Base-by-base conservation (phyloP, 2,329 filamentous ascomycete species). In the Pseudocercospora fijiensis region DNA sequence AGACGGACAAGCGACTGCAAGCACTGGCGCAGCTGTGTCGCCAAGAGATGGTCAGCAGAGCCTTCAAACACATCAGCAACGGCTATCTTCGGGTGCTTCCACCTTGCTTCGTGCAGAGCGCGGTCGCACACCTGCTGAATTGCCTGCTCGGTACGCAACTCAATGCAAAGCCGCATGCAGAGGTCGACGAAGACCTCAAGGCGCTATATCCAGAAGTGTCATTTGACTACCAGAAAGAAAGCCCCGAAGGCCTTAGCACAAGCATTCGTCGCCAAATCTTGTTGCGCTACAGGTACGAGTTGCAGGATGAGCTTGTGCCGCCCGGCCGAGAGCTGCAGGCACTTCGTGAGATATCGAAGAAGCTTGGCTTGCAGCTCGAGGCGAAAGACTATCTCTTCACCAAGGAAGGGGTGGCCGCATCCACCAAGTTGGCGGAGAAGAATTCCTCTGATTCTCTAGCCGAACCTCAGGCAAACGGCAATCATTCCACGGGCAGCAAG, bases 11-110 rank as follows among this genome's bases (percentile, higher is more conserved):
- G 60, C 88, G 91, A 66, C 83, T 98, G 24, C 82, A 88, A 70
- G 92, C 92, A 66, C 83, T 99, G 71, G 88, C 86, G 68, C 86
- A 88, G 62, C 85, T 99, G 41, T 86, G 90, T 65, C 78, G 91
- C 47, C 94, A 96, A 75, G 95, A 99, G 78, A 98, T 98, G 90
- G 85, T 98, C 69, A 85, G 91, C n/a, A 88, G 95, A 81, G 88
- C 90, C 4, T 97, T 98, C 85, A 99, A 99, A 85, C 94, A 99
- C 78, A 83, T 95, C 67, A 85, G 90, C 62, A 88, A 91, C 76
- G 85, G 85, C 71, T 90, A 96, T 76, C 83, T 99, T 66, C 88
- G 90, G 68, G 86, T 90, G 67, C 79, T 97, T 20, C 91, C 95
- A 22, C 84, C 90, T 67, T 87, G 91, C 13, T 88, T 98, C 67